Percentiles rank a stretch among this genome's conserved stretches.
Evolutionary conservation across 2,329 filamentous ascomycete species (phyloP).

Genomic region (Pezicula carpinea): DNA sequence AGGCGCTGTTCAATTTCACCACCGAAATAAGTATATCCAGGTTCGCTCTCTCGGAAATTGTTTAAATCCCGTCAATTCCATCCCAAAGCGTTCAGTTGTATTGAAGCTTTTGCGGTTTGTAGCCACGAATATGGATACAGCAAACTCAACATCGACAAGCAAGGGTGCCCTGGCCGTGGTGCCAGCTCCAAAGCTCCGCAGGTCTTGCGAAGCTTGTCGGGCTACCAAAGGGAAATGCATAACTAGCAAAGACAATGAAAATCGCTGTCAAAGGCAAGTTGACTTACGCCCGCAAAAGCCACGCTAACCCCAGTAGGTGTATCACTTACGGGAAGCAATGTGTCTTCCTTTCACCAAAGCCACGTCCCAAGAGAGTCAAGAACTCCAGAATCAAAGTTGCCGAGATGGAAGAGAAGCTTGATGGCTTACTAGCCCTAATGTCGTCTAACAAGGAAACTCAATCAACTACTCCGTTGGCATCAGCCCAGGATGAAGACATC

Average conservation of each 20-base stretch:
- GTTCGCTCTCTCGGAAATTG: no score
- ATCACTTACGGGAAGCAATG: slow-evolving; percentile 12
- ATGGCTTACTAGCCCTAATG: slow-evolving; percentile 17
- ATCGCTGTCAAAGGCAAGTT: slow-evolving; percentile 48
- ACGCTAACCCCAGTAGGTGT: slow-evolving; percentile 7
- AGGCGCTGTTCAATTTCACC: no score
- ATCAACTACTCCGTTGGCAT: not conserved
- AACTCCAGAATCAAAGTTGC: slow-evolving; percentile 31
- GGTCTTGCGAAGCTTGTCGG: slow-evolving; percentile 48
- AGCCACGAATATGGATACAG: not conserved
- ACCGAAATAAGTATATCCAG: no score
- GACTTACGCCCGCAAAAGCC: not conserved
- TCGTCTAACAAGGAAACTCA: slow-evolving; percentile 10
- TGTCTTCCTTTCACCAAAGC: slow-evolving; percentile 43
- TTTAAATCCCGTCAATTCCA: no score
- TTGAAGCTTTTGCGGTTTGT: no score
- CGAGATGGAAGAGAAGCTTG: slow-evolving; percentile 29
- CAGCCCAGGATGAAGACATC: not conserved
- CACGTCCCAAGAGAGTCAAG: slow-evolving; percentile 44
- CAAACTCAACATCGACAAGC: not conserved
- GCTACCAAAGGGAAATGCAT: slow-evolving; percentile 49
- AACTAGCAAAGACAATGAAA: slow-evolving; percentile 37
- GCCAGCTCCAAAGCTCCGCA: slow-evolving; percentile 5
- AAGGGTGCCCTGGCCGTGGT: not conserved
- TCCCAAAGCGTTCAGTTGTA: no score